A percentile compares a stretch with the other conserved stretches of the same genome.
Conservation (phyloP, 495 filamentous ascomycete species). For the Aspergillus saccharolyticus region DNA sequence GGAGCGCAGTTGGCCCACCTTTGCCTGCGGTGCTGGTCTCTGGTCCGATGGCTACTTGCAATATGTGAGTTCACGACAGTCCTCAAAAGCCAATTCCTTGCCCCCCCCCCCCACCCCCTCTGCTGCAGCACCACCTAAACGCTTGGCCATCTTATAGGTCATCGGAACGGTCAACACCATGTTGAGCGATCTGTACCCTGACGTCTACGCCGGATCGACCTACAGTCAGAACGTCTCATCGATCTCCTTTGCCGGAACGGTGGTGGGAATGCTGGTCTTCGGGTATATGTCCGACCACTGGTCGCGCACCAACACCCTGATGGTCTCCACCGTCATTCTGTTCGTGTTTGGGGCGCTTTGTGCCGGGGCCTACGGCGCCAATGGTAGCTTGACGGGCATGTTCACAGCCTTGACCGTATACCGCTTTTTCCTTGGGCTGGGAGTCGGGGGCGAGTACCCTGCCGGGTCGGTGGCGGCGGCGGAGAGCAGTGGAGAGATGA, state of each 20-base stretch:
- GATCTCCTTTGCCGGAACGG: constrained; percentile 85
- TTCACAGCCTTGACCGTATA: constrained; percentile 77
- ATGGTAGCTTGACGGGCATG: constrained; percentile 59
- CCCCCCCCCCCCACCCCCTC: too few relatives aligned
- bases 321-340: constrained; percentile 75
- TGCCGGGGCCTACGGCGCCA: constrained; percentile 65
- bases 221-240: constrained; percentile 66
- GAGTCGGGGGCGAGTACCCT: constrained; percentile 75
- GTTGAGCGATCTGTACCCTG: constrained; percentile 56
- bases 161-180: constrained; percentile 79
- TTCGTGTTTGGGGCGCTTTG: constrained; percentile 78
- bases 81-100: too few relatives aligned
- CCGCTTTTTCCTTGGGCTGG: constrained; percentile 71
- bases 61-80: constrained; percentile 60
- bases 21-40: constrained; percentile 83
- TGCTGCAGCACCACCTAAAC: too few relatives aligned
- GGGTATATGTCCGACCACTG: constrained; percentile 79
- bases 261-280: constrained; percentile 78
- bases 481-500: constrained; percentile 78
- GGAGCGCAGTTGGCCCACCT: constrained; percentile 60
- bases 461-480: constrained; percentile 81
- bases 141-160: too few relatives aligned
- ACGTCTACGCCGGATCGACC: constrained; percentile 56
- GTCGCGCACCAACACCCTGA: constrained; percentile 75
- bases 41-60: constrained; percentile 92